These are phyloP conservation scores for Saccharomyces hybrid DNA, from an alignment of 1,139 yeast genomes.

Conservation along the genomic window DNA sequence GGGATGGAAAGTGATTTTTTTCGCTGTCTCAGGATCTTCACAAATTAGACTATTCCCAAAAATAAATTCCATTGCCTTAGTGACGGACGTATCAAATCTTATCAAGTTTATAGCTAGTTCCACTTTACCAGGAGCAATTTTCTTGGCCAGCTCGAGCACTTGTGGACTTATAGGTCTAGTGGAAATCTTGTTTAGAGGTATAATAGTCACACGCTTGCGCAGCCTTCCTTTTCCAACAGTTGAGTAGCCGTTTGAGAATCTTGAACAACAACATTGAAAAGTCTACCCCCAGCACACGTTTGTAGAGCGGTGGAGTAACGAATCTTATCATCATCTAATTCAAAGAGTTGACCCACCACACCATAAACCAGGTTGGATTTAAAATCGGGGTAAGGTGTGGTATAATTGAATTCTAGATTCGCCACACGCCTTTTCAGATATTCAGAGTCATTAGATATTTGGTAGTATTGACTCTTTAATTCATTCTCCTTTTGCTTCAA, in stretches of 20 bases:
- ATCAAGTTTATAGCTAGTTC: constrained; percentile 78
- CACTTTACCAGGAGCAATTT: constrained; percentile 60
- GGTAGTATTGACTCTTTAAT: constrained; percentile 36
- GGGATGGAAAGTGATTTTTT: constrained; percentile 78
- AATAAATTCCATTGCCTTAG: constrained; percentile 82
- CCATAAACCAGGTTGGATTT: constrained; percentile 67
- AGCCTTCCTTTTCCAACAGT: constrained; percentile 70
- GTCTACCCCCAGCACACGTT: constrained; percentile 87
- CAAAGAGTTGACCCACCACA: constrained; percentile 78
- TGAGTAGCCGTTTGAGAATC: constrained; percentile 77
- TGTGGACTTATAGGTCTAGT: constrained; percentile 44
- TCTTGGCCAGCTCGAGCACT: constrained; percentile 53
- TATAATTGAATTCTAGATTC: constrained; percentile 68
- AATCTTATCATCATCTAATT: constrained; percentile 48
- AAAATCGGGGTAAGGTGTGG: constrained; percentile 57
- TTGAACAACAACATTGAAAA: constrained; percentile 88
- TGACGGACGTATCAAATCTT: constrained; percentile 61
- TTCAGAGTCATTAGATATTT: constrained; percentile 45
- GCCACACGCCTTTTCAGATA: constrained; percentile 57
- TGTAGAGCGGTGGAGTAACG: constrained; percentile 79
- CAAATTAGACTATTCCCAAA: constrained; percentile 90
- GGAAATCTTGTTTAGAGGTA: constrained; percentile 81
- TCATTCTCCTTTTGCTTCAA: constrained; percentile 41
- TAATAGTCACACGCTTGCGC: constrained; percentile 77
- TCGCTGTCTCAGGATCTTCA: constrained; percentile 80